Base-by-base conservation (phyloP, 2,329 filamentous ascomycete species). In the Coniella lustricola region DNA sequence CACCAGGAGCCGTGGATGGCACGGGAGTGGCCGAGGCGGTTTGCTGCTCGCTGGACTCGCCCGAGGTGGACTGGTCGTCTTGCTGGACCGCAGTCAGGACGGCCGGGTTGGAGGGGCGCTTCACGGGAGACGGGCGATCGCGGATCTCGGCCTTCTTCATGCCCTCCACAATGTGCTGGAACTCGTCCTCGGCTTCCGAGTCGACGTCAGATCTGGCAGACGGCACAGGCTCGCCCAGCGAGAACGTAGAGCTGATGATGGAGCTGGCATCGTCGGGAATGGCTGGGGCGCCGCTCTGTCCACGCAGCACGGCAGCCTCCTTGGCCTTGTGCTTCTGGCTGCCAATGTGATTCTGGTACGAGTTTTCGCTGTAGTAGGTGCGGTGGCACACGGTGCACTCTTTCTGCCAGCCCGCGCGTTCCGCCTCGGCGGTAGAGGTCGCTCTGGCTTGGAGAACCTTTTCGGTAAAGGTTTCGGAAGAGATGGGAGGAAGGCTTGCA, bases 311-410 rank as follows among this genome's bases (percentile, higher is more conserved):
- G 36, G 74, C 73, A 29, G 78, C 73, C 50, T 85, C 75, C 58
- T 82, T 83, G 48, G 79, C 73, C 67, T 83, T 88, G 68, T 98
- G 93, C 67, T 95, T 95, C 58, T 88, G 84, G 69, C 90, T 96
- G 51, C 82, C 83, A 49, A 97, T 66, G 63, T 98, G 93, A 68
- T 97, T 98, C 62, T 84, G 82, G 67, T 86, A 97, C 31, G 93
- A 91, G 69, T 96, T 96, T 63, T 96, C 88, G 69, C 90, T 97
- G 73, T 85, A 97, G 67, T 95, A 98, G 13, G 86, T 90, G 73
- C 95, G 95, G 61, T 86, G 79, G 72, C 93, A 98, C 17, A 83
- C 77, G 3, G 81, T 74, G 67, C 93, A 98, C 25, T 75, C 71
- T 62, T 86, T 90, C 65, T 96, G 89, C 62, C 90, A 97, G 13